Evolutionary conservation across 2,329 filamentous ascomycete genomes (phyloP), one percentile per base, ranked within the genome.

Genomic region (Talaromyces sp.): DNA sequence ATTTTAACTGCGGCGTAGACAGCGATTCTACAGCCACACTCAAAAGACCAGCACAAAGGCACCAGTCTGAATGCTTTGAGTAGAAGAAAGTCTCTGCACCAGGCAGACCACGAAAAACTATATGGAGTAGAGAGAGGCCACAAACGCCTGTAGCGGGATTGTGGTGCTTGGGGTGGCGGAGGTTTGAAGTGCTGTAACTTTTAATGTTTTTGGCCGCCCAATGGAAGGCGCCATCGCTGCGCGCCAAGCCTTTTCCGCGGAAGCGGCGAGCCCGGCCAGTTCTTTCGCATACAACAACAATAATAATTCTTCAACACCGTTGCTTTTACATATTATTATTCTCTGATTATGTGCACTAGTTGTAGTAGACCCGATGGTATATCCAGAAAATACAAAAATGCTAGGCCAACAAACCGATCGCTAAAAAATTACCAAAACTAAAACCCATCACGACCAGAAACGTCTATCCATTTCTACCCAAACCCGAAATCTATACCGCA

Each of bases 21-120:
- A 61, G 55, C 28, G 28, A 33, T 28, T 31, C 50, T 30, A 52
- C 53, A 18, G 54, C 59, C 42, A 51, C 40, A 50, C 53, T 14
- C 31, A 12, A 30, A 36, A 36, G 28, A 34, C 36, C 36, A 55
- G 30, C 7, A 34, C 28, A 16, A 31, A 16, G 6, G 30, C 44
- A 34, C 42, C 51, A n/a, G 44, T 28, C 42, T 28, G 47, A 51
- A n/a, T 56, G 5, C 28, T 47, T 31, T 27, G 16, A 51, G 56
- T 56, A 55, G 47, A 59, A 62, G 6, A 40, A 47, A 52, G 56
- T 36, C 52, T 73, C 74, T 76, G 74, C 74, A 69, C 74, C 74
- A 76, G 74, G 74, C 74, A 76, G 74, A 70, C 67, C 47, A 59
- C 51, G 55, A 47, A 16, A 12, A 40, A n/a, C 10, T 42, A 51